A percentile compares a stretch with the other conserved stretches of the same genome.
Conservation (phyloP, 768 basidiomycete genomes). For the Cantharellus anzutake region DNA sequence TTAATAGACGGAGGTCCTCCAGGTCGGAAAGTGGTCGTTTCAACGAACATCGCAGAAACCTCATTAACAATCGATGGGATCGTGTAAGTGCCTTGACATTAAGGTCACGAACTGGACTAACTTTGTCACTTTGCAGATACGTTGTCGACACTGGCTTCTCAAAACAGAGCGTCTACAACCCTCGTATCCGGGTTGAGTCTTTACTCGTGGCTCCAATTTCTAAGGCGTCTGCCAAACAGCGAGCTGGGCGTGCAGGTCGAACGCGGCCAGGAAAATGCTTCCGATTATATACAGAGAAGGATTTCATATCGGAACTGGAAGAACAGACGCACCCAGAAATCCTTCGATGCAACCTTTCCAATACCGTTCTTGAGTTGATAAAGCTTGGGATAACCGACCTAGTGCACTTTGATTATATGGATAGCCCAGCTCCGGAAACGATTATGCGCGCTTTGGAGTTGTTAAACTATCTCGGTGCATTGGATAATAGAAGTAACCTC, state of each 20-base stretch:
- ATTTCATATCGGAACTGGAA: constrained; percentile 43
- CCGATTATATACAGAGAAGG: constrained; percentile 74
- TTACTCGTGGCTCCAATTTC: constrained; percentile 67
- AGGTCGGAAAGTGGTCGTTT: constrained; percentile 77
- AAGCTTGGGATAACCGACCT: constrained; percentile 60
- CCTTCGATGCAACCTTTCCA: constrained; percentile 63
- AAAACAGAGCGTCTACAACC: constrained; percentile 82
- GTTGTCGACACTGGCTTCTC: constrained; percentile 93
- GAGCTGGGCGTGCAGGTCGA: constrained; percentile 92
- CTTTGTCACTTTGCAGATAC: constrained; percentile 28
- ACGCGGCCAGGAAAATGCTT: constrained; percentile 78
- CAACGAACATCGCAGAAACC: constrained; percentile 97
- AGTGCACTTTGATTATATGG: constrained; percentile 73
- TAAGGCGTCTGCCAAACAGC: constrained; percentile 65
- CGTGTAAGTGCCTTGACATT: constrained; percentile 67
- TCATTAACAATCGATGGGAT: constrained; percentile 95
- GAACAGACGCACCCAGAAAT: constrained; percentile 74
- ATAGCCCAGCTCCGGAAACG: constrained; percentile 55
- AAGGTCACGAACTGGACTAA: not conserved
- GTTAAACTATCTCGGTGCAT: constrained; percentile 47
- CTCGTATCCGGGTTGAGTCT: constrained; percentile 68
- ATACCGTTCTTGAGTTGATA: constrained; percentile 74
- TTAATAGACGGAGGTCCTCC: constrained; percentile 46
- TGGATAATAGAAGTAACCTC: constrained; percentile 43
- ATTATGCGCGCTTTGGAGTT: constrained; percentile 34